Conservation (phyloP, 2,329 filamentous ascomycete genomes). For the Alternaria ethzedia region DNA sequence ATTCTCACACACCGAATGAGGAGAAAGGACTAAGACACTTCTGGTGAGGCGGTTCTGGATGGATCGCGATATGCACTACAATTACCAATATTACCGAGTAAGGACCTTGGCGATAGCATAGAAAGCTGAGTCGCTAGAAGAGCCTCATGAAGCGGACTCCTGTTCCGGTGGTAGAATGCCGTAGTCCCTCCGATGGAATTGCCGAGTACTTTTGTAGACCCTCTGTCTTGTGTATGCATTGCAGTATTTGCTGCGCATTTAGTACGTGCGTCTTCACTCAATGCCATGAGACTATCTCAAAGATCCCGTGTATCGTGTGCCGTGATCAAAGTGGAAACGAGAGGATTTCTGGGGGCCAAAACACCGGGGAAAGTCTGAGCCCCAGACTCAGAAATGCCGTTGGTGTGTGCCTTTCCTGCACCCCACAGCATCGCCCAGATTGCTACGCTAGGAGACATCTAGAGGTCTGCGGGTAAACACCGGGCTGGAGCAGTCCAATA, state of each 20-base stretch:
- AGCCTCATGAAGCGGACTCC: not conserved
- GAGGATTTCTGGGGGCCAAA: not conserved
- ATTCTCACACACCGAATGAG: not conserved
- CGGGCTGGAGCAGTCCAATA: constrained; percentile 2
- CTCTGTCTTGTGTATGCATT: not conserved
- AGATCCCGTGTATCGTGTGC: not conserved
- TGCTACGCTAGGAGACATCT: constrained; percentile 5
- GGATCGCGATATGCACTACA: not conserved
- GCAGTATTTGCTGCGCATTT: not conserved
- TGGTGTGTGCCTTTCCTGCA: constrained; percentile 3
- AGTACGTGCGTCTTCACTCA: not conserved
- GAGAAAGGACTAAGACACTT: not conserved
- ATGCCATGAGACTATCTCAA: not conserved
- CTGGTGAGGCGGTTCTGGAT: not conserved
- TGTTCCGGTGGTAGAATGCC: not conserved
- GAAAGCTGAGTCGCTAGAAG: constrained; percentile 1
- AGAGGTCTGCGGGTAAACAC: not conserved
- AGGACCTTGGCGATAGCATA: constrained; percentile 1
- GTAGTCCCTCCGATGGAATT: not conserved
- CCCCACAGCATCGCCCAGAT: constrained; percentile 4
- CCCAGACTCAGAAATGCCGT: not conserved
- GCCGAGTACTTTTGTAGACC: not conserved
- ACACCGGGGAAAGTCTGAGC: not conserved
- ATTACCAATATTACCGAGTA: constrained; percentile 1
- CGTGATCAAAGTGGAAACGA: not conserved